A percentile compares a stretch with the other conserved stretches of the same genome.
Conservation (phyloP, 768 basidiomycete genomes). For the Suillus tomentosus region DNA sequence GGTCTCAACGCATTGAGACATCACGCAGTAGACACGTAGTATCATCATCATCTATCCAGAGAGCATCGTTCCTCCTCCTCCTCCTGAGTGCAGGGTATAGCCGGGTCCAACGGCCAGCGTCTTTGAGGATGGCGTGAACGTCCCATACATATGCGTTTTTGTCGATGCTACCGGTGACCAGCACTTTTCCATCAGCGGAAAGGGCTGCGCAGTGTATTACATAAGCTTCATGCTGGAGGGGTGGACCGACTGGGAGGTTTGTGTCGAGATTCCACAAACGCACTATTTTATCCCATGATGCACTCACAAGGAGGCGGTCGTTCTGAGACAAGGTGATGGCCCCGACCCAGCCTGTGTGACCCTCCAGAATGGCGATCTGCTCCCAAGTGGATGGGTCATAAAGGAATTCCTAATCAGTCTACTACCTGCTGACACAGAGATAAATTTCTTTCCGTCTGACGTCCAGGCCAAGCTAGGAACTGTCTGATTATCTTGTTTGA, state of each 20-base stretch:
- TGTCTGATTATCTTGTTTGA: too few relatives aligned
- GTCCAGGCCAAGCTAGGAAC: too few relatives aligned
- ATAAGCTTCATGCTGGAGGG: too few relatives aligned
- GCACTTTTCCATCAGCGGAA: neutral
- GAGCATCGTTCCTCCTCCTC: too few relatives aligned
- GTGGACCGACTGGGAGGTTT: neutral
- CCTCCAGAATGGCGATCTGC: neutral
- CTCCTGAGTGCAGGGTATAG: too few relatives aligned
- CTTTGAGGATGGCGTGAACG: neutral
- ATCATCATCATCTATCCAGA: too few relatives aligned
- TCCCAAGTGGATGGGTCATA: neutral
- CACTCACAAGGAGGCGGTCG: neutral
- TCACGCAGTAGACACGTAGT: too few relatives aligned
- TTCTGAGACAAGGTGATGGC: neutral
- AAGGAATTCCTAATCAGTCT: neutral
- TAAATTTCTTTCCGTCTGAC: too few relatives aligned
- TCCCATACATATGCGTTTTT: neutral
- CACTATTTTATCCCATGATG: neutral
- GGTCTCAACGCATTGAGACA: too few relatives aligned
- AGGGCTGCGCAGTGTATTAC: too few relatives aligned
- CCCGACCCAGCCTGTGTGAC: neutral
- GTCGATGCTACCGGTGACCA: neutral
- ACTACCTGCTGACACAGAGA: too few relatives aligned
- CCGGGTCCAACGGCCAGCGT: too few relatives aligned
- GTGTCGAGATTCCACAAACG: neutral